These are phyloP conservation scores for Boletus tylopilopsis DNA, from an alignment of 768 basidiomycete genomes.

Conservation along the genomic window DNA sequence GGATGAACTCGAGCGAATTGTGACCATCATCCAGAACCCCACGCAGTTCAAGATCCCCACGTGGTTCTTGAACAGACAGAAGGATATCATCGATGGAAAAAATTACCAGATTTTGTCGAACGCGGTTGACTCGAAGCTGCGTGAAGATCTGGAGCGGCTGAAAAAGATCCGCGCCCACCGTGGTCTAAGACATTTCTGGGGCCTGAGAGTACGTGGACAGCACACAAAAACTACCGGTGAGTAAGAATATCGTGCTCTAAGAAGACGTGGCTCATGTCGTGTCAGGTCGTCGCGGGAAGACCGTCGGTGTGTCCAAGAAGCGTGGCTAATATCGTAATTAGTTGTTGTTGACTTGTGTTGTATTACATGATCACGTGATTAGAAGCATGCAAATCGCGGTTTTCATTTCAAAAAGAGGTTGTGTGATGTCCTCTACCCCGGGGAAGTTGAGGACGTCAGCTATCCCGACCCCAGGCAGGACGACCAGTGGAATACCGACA, in stretches of 20 bases:
- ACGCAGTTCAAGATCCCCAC: slow-evolving; percentile 99
- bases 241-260: slow-evolving; percentile 15
- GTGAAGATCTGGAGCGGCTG: slow-evolving; percentile 95
- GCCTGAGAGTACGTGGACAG: slow-evolving; percentile 93
- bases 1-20: slow-evolving; percentile 97
- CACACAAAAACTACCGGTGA: slow-evolving; percentile 98
- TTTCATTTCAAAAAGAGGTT: not conserved
- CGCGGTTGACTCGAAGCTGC: slow-evolving; percentile 94
- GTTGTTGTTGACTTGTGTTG: slow-evolving; percentile 3
- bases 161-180: slow-evolving; percentile 99
- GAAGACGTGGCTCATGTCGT: not conserved
- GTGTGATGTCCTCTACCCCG: slow-evolving; percentile 41
- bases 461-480: slow-evolving; percentile 45
- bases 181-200: slow-evolving; percentile 91
- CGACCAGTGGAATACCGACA: slow-evolving; percentile 55
- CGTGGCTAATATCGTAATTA: slow-evolving; percentile 38
- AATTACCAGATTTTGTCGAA: slow-evolving; percentile 95
- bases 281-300: slow-evolving; percentile 90
- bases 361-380: slow-evolving; percentile 20
- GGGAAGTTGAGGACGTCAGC: slow-evolving; percentile 40
- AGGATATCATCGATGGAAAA: slow-evolving; percentile 97
- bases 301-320: slow-evolving; percentile 96
- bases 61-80: slow-evolving; percentile 99
- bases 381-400: not conserved
- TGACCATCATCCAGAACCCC: slow-evolving; percentile 99